Conservation (phyloP, 306 rosid genomes). For the Fragaria vesca region DNA sequence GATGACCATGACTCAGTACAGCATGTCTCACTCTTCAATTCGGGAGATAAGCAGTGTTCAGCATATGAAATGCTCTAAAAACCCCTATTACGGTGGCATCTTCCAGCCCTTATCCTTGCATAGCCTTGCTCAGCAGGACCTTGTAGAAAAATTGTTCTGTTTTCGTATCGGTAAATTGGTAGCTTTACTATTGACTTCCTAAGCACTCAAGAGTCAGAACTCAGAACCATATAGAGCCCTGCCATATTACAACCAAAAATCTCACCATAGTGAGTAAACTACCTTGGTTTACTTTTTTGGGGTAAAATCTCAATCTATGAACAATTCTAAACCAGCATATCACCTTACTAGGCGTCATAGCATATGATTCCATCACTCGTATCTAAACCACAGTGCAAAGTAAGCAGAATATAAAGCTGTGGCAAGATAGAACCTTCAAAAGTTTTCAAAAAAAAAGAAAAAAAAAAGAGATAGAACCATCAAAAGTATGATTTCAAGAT, state of each 20-base stretch:
- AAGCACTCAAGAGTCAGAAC: conserved; percentile 1
- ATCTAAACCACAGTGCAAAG: not conserved
- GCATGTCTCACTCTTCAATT: not conserved
- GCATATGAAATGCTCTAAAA: not conserved
- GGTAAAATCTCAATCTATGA: not conserved
- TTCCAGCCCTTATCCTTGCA: not conserved
- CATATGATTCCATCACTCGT: not conserved
- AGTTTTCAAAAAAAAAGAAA: no score
- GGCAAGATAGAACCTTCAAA: not conserved
- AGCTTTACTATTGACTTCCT: not conserved
- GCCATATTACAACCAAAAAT: not conserved
- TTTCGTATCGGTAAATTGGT: not conserved
- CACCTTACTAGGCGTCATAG: not conserved
- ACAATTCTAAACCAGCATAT: not conserved
- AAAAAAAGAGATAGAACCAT: no score
- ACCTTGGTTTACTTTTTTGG: not conserved
- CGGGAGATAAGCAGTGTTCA: not conserved
- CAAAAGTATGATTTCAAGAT: not conserved
- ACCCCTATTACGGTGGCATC: not conserved
- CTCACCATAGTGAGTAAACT: not conserved
- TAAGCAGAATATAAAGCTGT: not conserved
- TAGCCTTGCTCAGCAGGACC: not conserved
- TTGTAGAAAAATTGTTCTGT: not conserved
- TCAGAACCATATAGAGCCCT: not conserved
- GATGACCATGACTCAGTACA: conserved; percentile 14